Evolutionary conservation across 768 basidiomycete species (phyloP).

Genomic region (Mycena albidolilacea): DNA sequence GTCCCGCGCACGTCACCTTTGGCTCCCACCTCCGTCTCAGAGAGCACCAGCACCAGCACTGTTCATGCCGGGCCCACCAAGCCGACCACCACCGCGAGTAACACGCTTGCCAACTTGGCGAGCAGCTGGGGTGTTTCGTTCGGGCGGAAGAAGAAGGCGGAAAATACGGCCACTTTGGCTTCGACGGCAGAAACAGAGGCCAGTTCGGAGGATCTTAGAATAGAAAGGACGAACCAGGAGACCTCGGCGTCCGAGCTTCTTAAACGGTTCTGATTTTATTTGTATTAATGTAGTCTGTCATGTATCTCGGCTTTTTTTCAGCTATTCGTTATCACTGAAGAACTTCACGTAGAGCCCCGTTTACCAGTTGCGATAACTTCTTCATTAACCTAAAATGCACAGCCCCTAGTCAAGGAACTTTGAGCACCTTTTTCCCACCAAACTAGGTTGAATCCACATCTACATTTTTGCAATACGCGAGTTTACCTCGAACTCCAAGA

Average conservation of each 20-base stretch:
- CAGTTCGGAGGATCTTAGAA: constrained; percentile 43
- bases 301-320: background rate
- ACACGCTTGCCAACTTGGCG: constrained; percentile 70
- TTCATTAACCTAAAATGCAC: no score
- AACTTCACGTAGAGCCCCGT: no score
- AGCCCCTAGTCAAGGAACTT: no score
- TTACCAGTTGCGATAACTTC: no score
- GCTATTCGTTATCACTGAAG: no score
- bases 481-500: no score
- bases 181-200: constrained; percentile 43
- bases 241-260: constrained; percentile 59
- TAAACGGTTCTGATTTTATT: constrained; percentile 49
- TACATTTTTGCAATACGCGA: no score
- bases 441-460: no score
- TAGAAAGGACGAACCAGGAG: constrained; percentile 33
- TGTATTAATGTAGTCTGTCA: constrained; percentile 9
- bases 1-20: constrained; percentile 66
- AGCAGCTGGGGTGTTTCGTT: constrained; percentile 79
- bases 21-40: constrained; percentile 43
- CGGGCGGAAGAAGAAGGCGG: constrained; percentile 66
- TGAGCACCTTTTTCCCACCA: no score
- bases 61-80: constrained; percentile 47
- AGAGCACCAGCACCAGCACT: constrained; percentile 46
- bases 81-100: constrained; percentile 59
- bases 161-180: constrained; percentile 44